phyloP scores from a whole-genome alignment of 257 asterid genomes.

The Linderniella brevidens region DNA sequence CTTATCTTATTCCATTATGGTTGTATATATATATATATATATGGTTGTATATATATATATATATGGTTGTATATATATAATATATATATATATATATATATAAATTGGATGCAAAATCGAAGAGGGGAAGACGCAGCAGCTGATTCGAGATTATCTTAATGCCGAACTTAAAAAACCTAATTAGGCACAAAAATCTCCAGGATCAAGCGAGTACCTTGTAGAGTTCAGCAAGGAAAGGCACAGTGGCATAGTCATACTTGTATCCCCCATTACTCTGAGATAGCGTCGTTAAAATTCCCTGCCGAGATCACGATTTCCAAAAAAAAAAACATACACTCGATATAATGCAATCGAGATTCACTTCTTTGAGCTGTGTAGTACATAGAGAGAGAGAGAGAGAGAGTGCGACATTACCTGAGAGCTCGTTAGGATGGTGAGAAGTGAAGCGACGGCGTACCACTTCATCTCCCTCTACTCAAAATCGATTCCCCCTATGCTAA shows the following conservation, averaged over 20 bases:
- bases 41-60: too few species aligned
- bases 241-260: constrained; percentile 84
- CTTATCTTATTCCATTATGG: too few species aligned
- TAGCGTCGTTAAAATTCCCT: constrained; percentile 89
- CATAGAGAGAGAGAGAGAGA: constrained; percentile 7
- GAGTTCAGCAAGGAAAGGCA: constrained; percentile 96
- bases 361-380: constrained; percentile 10
- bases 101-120: too few species aligned
- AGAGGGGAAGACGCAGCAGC: too few species aligned
- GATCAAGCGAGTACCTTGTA: constrained; percentile 43
- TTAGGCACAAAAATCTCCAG: background rate
- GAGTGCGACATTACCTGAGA: constrained; percentile 47
- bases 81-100: too few species aligned
- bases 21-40: too few species aligned
- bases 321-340: constrained; percentile 8
- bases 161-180: too few species aligned
- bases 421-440: constrained; percentile 88
- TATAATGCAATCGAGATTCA: background rate
- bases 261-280: constrained; percentile 87
- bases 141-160: too few species aligned
- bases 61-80: too few species aligned
- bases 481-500: too few species aligned
- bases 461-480: constrained; percentile 28
- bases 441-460: constrained; percentile 91
- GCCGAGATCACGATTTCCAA: constrained; percentile 12